These are phyloP conservation scores for Aspergillus transmontanensis DNA, from an alignment of 2,329 filamentous ascomycete species.

Conservation along the genomic window DNA sequence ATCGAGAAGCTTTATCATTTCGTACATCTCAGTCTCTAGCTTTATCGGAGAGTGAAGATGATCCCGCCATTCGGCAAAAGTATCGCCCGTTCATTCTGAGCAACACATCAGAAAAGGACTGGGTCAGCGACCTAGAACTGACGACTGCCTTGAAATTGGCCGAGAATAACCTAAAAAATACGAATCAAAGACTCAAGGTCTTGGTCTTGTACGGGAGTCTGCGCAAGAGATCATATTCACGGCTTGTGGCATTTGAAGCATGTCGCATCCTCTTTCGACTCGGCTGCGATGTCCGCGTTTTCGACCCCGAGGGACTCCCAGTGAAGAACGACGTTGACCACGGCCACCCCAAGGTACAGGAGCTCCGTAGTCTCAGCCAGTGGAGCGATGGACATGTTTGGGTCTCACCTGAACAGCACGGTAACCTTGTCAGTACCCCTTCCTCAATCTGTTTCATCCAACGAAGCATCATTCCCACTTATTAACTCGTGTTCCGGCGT, in stretches of 20 bases:
- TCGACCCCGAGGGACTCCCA: constrained; percentile 60
- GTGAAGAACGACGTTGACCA: constrained; percentile 66
- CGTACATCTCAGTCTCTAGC: not conserved
- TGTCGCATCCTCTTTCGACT: constrained; percentile 64
- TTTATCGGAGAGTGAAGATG: constrained; percentile 48
- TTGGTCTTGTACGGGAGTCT: constrained; percentile 65
- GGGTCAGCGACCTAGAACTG: constrained; percentile 60
- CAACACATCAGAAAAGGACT: constrained; percentile 49
- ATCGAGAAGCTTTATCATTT: not conserved
- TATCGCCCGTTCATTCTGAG: constrained; percentile 62
- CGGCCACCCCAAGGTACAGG: constrained; percentile 62
- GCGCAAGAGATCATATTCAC: constrained; percentile 60
- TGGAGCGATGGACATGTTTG: constrained; percentile 71
- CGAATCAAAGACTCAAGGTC: constrained; percentile 53
- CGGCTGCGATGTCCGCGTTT: constrained; percentile 68
- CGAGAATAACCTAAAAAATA: constrained; percentile 46
- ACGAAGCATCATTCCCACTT: too few species aligned
- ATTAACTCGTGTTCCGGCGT: too few species aligned
- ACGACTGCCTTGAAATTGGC: constrained; percentile 56
- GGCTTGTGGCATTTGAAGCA: constrained; percentile 62
- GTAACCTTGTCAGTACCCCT: constrained; percentile 55
- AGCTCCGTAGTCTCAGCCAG: constrained; percentile 60
- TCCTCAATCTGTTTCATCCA: too few species aligned
- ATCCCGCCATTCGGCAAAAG: constrained; percentile 45
- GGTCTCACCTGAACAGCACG: constrained; percentile 68